phyloP scores from a whole-genome alignment of 306 rosid genomes.

The Gillenia trifoliata region DNA sequence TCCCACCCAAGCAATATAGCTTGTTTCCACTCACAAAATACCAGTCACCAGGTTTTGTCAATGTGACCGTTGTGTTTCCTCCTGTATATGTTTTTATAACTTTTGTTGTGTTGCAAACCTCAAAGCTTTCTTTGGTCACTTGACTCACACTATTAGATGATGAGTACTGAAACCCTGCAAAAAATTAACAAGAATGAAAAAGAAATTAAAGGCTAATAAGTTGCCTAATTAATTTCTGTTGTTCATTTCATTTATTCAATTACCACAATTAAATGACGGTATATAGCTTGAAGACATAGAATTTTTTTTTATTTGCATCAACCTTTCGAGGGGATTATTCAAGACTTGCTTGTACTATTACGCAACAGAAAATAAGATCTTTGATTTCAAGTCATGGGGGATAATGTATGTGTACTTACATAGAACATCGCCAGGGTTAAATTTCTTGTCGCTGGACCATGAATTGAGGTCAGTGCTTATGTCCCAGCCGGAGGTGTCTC shows the following conservation, averaged over 20 bases:
- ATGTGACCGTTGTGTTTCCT: conserved; percentile 68
- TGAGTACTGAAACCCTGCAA: conserved; percentile 69
- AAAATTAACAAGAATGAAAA: background rate
- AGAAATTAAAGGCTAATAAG: background rate
- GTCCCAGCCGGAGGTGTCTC: conserved; percentile 91
- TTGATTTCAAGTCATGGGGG: background rate
- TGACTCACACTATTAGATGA: conserved; percentile 54
- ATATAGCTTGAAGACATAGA: background rate
- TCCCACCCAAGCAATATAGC: conserved; percentile 78
- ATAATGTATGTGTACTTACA: conserved; percentile 30
- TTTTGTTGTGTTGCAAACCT: conserved; percentile 65
- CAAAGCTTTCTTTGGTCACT: conserved; percentile 49
- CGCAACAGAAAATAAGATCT: background rate
- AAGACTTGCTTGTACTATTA: background rate
- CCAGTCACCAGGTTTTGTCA: conserved; percentile 55
- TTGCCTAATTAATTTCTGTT: background rate
- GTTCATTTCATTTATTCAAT: too few relatives aligned
- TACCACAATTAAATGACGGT: too few relatives aligned
- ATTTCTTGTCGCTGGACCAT: conserved; percentile 59
- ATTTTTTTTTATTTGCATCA: background rate
- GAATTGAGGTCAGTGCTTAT: conserved; percentile 68
- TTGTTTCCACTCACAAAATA: conserved; percentile 69
- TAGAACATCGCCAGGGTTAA: conserved; percentile 57
- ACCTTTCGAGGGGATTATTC: background rate
- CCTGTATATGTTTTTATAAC: conserved; percentile 32